phyloP scores from a whole-genome alignment of 306 rosid genomes.

The Abrus pulchellus region DNA sequence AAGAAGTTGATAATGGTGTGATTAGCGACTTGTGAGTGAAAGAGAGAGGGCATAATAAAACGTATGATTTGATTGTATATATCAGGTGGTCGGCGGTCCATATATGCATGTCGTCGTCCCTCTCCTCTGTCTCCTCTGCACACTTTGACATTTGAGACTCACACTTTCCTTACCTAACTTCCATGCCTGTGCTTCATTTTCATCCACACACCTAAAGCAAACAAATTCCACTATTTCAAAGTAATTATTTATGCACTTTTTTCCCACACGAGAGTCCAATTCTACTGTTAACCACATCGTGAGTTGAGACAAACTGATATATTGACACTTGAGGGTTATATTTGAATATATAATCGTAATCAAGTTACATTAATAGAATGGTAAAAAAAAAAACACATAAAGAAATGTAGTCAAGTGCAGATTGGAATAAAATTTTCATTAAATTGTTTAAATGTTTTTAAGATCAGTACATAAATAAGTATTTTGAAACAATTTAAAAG shows the following conservation, averaged over 20 bases:
- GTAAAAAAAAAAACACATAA: neutral
- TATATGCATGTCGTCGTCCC: neutral
- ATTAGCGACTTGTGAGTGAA: neutral
- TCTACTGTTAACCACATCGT: neutral
- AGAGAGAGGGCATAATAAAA: neutral
- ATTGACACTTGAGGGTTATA: neutral
- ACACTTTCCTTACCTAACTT: slow-evolving; percentile 39
- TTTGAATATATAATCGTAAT: neutral
- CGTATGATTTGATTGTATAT: slow-evolving; percentile 21
- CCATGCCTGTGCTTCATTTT: slow-evolving; percentile 17
- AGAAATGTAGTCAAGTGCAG: too few species aligned
- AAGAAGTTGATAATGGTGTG: neutral
- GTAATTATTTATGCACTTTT: neutral
- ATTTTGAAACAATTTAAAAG: too few species aligned
- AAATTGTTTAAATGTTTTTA: too few species aligned
- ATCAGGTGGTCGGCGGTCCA: slow-evolving; percentile 48
- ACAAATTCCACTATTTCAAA: slow-evolving; percentile 6
- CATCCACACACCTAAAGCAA: slow-evolving; percentile 45
- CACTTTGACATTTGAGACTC: neutral
- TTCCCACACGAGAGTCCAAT: neutral
- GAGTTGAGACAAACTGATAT: neutral
- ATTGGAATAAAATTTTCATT: too few species aligned
- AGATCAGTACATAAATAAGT: too few species aligned
- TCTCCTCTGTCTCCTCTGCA: neutral
- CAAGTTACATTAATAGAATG: neutral